phyloP scores from a whole-genome alignment of 345 rosid species.

The Combretum micranthum region DNA sequence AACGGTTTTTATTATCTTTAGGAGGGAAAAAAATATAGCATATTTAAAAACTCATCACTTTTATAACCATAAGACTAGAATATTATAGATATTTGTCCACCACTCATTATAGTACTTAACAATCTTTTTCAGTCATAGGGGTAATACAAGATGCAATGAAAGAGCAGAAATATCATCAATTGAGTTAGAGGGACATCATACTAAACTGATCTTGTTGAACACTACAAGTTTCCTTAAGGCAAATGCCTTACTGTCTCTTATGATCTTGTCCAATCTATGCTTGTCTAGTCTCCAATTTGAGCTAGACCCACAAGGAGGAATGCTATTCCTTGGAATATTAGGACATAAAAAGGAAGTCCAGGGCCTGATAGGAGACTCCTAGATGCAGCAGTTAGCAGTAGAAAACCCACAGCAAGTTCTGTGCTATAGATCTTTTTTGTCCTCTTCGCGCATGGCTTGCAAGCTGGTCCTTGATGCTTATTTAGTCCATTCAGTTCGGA shows the following conservation, averaged over 20 bases:
- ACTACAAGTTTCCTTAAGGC: too few relatives aligned
- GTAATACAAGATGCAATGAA: too few relatives aligned
- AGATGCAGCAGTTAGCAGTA: conserved; percentile 10
- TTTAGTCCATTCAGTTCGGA: conserved; percentile 1
- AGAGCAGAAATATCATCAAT: too few relatives aligned
- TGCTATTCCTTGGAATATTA: conserved; percentile 7
- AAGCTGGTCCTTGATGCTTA: not conserved
- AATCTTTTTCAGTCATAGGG: too few relatives aligned
- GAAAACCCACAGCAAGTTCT: conserved; percentile 12
- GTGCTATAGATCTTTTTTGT: conserved; percentile 12
- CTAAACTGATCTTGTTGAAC: too few relatives aligned
- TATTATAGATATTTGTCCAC: too few relatives aligned
- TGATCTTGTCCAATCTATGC: not conserved
- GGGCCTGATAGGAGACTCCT: conserved; percentile 12
- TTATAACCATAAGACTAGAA: too few relatives aligned
- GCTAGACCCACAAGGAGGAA: conserved; percentile 17
- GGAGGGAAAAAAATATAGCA: too few relatives aligned
- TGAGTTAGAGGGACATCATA: not conserved
- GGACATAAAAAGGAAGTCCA: conserved; percentile 8
- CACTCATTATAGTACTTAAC: too few relatives aligned
- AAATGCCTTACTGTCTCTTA: too few relatives aligned
- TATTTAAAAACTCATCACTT: too few relatives aligned
- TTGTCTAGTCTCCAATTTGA: conserved; percentile 7
- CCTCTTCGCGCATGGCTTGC: not conserved
- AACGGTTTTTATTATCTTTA: too few relatives aligned